A percentile compares a stretch with the other conserved stretches of the same genome.
Evolutionary conservation across 352 stramenopile genomes (phyloP).

Genomic region (Pythium dissimile): DNA sequence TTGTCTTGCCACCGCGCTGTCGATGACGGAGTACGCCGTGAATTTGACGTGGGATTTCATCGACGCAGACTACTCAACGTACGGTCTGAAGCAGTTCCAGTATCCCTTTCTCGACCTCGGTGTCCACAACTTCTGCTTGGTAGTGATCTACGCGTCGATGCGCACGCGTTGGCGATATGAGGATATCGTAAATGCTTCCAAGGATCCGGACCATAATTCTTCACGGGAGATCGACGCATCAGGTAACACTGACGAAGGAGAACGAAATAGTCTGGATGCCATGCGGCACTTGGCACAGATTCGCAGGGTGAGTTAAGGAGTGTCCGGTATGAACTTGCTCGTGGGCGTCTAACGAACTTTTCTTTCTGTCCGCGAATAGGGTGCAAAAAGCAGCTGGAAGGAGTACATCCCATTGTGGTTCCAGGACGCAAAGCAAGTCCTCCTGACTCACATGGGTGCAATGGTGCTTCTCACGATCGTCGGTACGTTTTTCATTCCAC

Average conservation of each 20-base stretch:
- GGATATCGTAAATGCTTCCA: constrained; percentile 43
- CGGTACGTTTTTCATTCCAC: constrained; percentile 28
- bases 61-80: constrained; percentile 41
- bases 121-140: constrained; percentile 68
- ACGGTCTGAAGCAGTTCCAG: constrained; percentile 64
- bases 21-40: constrained; percentile 55
- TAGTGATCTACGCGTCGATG: constrained; percentile 79
- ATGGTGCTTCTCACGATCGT: constrained; percentile 81
- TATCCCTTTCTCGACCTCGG: constrained; percentile 75
- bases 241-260: not conserved
- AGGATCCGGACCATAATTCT: not conserved
- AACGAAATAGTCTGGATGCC: constrained; percentile 21
- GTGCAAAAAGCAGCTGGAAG: constrained; percentile 50
- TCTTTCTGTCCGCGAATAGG: too few relatives aligned
- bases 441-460: constrained; percentile 74
- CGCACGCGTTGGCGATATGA: constrained; percentile 74
- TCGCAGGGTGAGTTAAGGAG: constrained; percentile 11
- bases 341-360: too few relatives aligned
- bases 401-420: constrained; percentile 59
- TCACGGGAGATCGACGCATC: not conserved
- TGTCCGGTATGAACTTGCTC: not conserved
- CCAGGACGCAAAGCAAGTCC: constrained; percentile 63
- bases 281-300: constrained; percentile 11
- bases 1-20: constrained; percentile 52
- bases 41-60: constrained; percentile 64